Conservation (phyloP, 2,329 filamentous ascomycete genomes). For the Cryphonectria parasitica region DNA sequence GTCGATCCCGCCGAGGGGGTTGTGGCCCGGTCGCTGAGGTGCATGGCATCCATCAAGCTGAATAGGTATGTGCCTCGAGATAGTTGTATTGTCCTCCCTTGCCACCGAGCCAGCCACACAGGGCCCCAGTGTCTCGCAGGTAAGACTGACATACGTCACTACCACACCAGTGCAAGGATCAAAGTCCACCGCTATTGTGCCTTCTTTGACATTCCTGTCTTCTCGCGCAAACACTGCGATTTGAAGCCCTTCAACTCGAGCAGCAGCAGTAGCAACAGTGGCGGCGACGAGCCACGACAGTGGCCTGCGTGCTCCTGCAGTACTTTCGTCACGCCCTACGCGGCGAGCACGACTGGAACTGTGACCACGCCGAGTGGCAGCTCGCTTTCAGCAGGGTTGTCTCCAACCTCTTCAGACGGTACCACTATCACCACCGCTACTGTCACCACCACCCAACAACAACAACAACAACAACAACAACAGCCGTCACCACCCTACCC, state of each 20-base stretch:
- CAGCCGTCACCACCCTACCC: not conserved
- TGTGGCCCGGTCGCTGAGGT: conserved; percentile 48
- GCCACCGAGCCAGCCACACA: not conserved
- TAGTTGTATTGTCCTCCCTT: not conserved
- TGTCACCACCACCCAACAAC: not conserved
- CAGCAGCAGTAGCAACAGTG: conserved; percentile 24
- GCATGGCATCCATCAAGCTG: conserved; percentile 54
- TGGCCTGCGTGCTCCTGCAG: conserved; percentile 44
- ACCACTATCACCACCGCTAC: not conserved
- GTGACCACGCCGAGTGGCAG: conserved; percentile 12
- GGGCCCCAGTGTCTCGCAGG: not conserved
- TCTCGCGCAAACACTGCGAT: conserved; percentile 54
- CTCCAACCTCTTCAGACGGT: conserved; percentile 21
- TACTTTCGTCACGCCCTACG: conserved; percentile 35
- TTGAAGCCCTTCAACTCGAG: conserved; percentile 40
- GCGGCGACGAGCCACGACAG: conserved; percentile 37
- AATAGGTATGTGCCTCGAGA: conserved; percentile 46
- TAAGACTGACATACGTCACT: conserved; percentile 11
- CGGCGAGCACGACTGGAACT: conserved; percentile 32
- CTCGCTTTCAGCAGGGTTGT: not conserved
- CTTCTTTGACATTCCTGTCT: conserved; percentile 54
- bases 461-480: not conserved
- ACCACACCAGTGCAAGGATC: conserved; percentile 47
- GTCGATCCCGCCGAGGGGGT: conserved; percentile 45
- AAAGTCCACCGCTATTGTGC: conserved; percentile 57